These are phyloP conservation scores for Serendipita vermifera DNA, from an alignment of 768 basidiomycete species.

Conservation along the genomic window DNA sequence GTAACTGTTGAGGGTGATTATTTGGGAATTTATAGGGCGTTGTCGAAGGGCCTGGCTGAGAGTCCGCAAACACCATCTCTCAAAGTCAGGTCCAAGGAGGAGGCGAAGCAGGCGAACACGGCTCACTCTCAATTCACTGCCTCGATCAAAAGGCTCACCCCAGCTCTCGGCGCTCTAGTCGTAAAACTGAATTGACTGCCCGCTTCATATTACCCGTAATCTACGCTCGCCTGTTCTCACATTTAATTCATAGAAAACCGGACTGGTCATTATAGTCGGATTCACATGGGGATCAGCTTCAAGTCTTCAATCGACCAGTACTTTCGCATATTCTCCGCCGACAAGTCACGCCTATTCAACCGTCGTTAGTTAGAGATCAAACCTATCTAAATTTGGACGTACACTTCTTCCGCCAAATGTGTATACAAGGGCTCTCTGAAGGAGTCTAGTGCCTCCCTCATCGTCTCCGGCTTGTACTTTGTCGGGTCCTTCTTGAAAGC, in stretches of 20 bases:
- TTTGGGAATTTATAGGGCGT: background rate
- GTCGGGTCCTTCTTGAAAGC: background rate
- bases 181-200: too few species aligned
- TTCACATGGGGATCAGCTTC: too few species aligned
- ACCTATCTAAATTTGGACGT: background rate
- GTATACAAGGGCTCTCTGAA: conserved; percentile 10
- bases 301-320: too few species aligned
- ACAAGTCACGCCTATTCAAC: conserved; percentile 3
- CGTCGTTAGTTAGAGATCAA: background rate
- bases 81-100: background rate
- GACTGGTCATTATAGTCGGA: too few species aligned
- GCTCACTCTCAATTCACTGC: background rate
- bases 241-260: too few species aligned
- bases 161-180: too few species aligned
- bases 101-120: background rate
- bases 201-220: too few species aligned
- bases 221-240: too few species aligned
- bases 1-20: conserved; percentile 1
- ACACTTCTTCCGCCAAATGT: conserved; percentile 12
- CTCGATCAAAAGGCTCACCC: background rate
- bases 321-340: conserved; percentile 11
- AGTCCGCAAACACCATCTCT: background rate
- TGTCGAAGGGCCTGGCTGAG: background rate
- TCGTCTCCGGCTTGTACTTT: conserved; percentile 8
- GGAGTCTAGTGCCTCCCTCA: conserved; percentile 10